Conservation (phyloP, 2,329 filamentous ascomycete species). For the Colletotrichum lupini region DNA sequence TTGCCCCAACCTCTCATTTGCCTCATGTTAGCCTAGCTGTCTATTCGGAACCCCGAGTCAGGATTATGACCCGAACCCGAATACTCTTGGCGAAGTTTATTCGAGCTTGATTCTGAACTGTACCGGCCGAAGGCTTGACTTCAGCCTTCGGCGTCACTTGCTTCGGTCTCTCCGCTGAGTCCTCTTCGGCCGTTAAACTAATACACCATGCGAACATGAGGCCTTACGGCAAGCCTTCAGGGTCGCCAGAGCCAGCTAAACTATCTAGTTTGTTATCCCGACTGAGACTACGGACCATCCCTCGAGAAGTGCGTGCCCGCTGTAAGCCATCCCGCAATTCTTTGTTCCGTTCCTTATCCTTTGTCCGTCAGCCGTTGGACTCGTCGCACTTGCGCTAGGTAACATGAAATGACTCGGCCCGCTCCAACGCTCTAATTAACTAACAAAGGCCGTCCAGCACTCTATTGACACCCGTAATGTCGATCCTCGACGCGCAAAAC, state of each 20-base stretch:
- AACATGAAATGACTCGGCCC: not conserved
- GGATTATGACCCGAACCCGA: not conserved
- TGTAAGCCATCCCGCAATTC: not conserved
- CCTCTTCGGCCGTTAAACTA: not conserved
- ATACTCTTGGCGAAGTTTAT: not conserved
- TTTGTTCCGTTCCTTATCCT: not conserved
- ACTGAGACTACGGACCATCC: not conserved
- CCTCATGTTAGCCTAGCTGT: too few species aligned
- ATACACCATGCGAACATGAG: not conserved
- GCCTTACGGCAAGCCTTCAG: not conserved
- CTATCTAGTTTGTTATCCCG: not conserved
- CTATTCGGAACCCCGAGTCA: not conserved
- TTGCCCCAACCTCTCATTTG: not conserved
- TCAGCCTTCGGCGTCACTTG: not conserved
- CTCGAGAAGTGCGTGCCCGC: not conserved
- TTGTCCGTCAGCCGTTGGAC: not conserved
- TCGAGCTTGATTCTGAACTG: not conserved
- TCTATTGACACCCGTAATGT: not conserved
- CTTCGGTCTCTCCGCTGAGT: too few species aligned
- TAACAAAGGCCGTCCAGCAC: too few species aligned
- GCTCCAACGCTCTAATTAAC: not conserved
- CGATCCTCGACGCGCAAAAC: not conserved
- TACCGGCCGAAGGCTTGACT: not conserved
- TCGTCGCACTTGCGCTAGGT: too few species aligned
- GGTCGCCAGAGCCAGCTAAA: not conserved